Conservation (phyloP, 2,329 filamentous ascomycete genomes). For the Penicillium concentricum region DNA sequence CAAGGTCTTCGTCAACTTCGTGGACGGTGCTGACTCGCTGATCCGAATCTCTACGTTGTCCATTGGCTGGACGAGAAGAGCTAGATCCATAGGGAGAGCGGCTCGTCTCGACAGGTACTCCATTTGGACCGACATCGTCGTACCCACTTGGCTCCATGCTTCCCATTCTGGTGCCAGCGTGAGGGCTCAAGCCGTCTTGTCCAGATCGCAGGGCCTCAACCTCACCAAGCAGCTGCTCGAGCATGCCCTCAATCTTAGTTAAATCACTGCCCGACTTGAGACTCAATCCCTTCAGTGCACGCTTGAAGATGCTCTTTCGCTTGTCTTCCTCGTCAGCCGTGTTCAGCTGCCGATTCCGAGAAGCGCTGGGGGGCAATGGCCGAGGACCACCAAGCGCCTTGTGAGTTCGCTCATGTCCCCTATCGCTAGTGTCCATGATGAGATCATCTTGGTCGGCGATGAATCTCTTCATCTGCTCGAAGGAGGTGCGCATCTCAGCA, state of each 20-base stretch:
- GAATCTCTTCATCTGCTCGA: conserved; percentile 91
- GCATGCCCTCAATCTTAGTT: conserved; percentile 83
- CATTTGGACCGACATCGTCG: conserved; percentile 77
- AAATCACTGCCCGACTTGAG: conserved; percentile 86
- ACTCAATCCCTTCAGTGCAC: conserved; percentile 87
- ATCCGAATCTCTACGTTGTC: conserved; percentile 57
- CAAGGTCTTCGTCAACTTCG: conserved; percentile 70
- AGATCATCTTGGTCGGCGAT: conserved; percentile 86
- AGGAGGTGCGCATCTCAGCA: conserved; percentile 94
- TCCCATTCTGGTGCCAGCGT: conserved; percentile 33
- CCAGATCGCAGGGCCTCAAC: conserved; percentile 75
- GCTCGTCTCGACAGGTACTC: conserved; percentile 66
- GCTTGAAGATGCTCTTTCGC: conserved; percentile 89
- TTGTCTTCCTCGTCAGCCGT: conserved; percentile 64
- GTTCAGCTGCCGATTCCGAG: conserved; percentile 55
- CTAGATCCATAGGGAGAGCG: conserved; percentile 73
- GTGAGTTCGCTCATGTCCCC: conserved; percentile 82
- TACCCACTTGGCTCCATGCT: conserved; percentile 73
- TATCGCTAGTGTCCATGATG: conserved; percentile 82
- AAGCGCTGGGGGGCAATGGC: conserved; percentile 68
- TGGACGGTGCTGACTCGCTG: conserved; percentile 88
- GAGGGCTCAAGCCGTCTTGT: conserved; percentile 43
- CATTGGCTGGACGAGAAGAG: conserved; percentile 45
- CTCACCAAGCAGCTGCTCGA: conserved; percentile 87
- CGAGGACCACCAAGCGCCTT: conserved; percentile 82